phyloP scores from a whole-genome alignment of 129 eudicot species.

The sunflower (Helianthus annuus) region HanXRQr2.0-SUNRISE NC_035439.2:113906937-113907436 shows the following conservation, averaged over 20 bases:
- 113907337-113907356: neutral
- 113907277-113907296: conserved; percentile 13
- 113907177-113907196: neutral
- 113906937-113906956: too few relatives aligned
- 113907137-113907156: neutral
- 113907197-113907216: neutral
- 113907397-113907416: neutral
- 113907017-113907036: too few relatives aligned
- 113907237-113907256: neutral
- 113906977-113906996: too few relatives aligned
- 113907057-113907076: neutral
- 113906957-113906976: too few relatives aligned
- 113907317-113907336: neutral
- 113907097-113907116: neutral
- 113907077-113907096: neutral
- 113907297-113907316: neutral
- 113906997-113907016: too few relatives aligned
- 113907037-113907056: neutral
- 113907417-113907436: neutral
- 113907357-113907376: neutral
- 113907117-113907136: too few relatives aligned
- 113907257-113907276: conserved; percentile 6
- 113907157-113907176: neutral
- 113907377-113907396: conserved; percentile 13
- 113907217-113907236: neutral